These are phyloP conservation scores for Lathyrus sativus DNA, from an alignment of 306 rosid genomes.

Conservation along the genomic window DNA sequence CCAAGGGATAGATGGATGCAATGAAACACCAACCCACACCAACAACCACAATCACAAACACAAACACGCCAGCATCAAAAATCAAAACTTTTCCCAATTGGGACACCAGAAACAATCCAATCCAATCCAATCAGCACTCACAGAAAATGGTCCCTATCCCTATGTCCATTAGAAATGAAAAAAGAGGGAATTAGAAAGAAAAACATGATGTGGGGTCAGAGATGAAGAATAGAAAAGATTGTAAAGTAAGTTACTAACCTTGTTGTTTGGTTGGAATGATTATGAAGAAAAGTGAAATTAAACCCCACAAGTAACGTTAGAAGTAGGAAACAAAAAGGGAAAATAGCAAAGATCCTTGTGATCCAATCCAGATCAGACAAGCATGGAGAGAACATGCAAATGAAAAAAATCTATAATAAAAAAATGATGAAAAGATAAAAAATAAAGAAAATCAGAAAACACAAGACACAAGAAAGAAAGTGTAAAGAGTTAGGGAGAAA, in stretches of 20 bases:
- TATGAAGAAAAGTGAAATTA: slow-evolving; percentile 43
- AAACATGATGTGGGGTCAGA: slow-evolving; percentile 54
- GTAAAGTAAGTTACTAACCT: slow-evolving; percentile 52
- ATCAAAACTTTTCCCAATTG: slow-evolving; percentile 38
- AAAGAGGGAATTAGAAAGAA: slow-evolving; percentile 51
- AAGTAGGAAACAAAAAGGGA: slow-evolving; percentile 54
- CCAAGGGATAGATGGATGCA: slow-evolving; percentile 20
- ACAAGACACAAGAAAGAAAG: background rate
- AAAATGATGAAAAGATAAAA: background rate
- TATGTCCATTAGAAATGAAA: background rate
- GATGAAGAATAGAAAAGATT: slow-evolving; percentile 36
- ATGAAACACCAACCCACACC: slow-evolving; percentile 40
- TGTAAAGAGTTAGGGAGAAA: slow-evolving; percentile 40
- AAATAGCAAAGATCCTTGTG: slow-evolving; percentile 74
- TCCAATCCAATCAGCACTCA: slow-evolving; percentile 38
- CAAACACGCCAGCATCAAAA: slow-evolving; percentile 42
- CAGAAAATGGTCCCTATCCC: slow-evolving; percentile 37
- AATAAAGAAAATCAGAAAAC: background rate
- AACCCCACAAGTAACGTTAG: slow-evolving; percentile 54
- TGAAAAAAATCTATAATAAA: slow-evolving; percentile 48
- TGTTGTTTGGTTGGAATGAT: slow-evolving; percentile 55
- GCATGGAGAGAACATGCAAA: slow-evolving; percentile 73
- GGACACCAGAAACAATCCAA: slow-evolving; percentile 12
- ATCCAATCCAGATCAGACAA: slow-evolving; percentile 99
- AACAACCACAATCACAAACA: slow-evolving; percentile 42